phyloP scores from a whole-genome alignment of 164 flowering plant species.

The Cinnamomum chago region DNA sequence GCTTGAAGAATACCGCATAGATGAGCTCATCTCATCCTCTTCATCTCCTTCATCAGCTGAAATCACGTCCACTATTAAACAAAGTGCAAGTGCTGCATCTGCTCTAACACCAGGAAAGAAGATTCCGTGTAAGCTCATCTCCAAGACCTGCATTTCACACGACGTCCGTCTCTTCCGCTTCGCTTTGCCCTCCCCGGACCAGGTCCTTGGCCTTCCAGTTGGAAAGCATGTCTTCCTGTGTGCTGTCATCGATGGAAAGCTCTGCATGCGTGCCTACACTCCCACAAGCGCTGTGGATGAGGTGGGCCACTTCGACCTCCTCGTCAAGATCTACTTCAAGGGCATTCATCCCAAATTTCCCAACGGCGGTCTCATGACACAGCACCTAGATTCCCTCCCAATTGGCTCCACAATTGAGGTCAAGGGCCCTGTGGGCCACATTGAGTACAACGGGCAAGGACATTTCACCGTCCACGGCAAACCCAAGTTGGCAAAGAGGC shows the following conservation, averaged over 20 bases:
- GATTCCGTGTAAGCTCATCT: conserved; percentile 60
- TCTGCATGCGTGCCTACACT: conserved; percentile 90
- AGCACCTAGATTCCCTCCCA: conserved; percentile 59
- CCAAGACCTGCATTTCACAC: conserved; percentile 56
- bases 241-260: conserved; percentile 56
- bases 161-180: conserved; percentile 70
- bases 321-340: conserved; percentile 73
- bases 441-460: conserved; percentile 75
- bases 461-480: conserved; percentile 62
- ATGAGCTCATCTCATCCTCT: conserved; percentile 55
- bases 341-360: conserved; percentile 71
- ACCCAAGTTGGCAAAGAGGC: conserved; percentile 56
- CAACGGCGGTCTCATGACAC: conserved; percentile 83
- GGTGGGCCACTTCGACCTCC: conserved; percentile 73
- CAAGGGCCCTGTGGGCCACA: conserved; percentile 90
- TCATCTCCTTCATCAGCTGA: conserved; percentile 60
- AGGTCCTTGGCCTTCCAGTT: conserved; percentile 68
- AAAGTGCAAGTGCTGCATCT: not conserved
- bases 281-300: conserved; percentile 63
- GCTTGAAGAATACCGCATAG: conserved; percentile 67
- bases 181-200: conserved; percentile 64
- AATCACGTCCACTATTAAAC: not conserved
- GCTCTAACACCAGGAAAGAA: conserved; percentile 66
- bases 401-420: conserved; percentile 53
- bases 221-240: conserved; percentile 89